A percentile compares a stretch with the other conserved stretches of the same genome.
Evolutionary conservation across 257 asterid species (phyloP).

Genomic region (Phtheirospermum japonicum): DNA sequence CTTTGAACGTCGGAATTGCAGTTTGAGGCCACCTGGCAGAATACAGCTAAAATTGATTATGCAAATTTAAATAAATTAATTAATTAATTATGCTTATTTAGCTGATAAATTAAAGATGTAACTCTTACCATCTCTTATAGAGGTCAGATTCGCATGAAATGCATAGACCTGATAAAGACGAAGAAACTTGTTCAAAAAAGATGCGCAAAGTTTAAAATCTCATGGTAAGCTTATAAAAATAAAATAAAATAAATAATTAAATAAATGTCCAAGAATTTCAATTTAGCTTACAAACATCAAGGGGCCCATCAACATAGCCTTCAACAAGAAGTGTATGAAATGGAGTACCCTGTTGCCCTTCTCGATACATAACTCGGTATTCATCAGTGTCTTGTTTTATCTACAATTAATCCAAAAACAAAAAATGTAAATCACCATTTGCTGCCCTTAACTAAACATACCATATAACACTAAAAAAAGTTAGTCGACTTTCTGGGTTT

Average conservation of each 20-base stretch:
- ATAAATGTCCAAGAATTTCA: slow-evolving; percentile 15
- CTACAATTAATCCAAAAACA: slow-evolving; percentile 36
- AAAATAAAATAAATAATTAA: slow-evolving; percentile 9
- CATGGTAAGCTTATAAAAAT: background rate
- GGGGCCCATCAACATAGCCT: slow-evolving; percentile 90
- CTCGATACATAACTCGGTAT: slow-evolving; percentile 85
- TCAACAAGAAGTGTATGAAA: slow-evolving; percentile 78
- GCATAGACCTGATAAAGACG: slow-evolving; percentile 60
- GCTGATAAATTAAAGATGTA: background rate
- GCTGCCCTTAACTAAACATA: background rate
- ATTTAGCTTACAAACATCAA: slow-evolving; percentile 81
- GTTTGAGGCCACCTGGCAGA: slow-evolving; percentile 90
- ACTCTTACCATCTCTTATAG: slow-evolving; percentile 63
- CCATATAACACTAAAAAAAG: background rate
- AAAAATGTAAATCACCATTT: slow-evolving; percentile 1
- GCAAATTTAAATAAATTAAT: background rate
- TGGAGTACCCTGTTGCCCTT: slow-evolving; percentile 90
- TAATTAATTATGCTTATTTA: background rate
- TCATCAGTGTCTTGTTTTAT: slow-evolving; percentile 85
- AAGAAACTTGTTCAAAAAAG: slow-evolving; percentile 18
- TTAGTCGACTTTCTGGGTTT: background rate
- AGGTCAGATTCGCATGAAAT: slow-evolving; percentile 75
- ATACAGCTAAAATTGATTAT: background rate
- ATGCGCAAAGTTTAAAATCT: slow-evolving; percentile 3
- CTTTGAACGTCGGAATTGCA: slow-evolving; percentile 63